Evolutionary conservation across 2,329 filamentous ascomycete genomes (phyloP).

Genomic region (Neonectria hederae): DNA sequence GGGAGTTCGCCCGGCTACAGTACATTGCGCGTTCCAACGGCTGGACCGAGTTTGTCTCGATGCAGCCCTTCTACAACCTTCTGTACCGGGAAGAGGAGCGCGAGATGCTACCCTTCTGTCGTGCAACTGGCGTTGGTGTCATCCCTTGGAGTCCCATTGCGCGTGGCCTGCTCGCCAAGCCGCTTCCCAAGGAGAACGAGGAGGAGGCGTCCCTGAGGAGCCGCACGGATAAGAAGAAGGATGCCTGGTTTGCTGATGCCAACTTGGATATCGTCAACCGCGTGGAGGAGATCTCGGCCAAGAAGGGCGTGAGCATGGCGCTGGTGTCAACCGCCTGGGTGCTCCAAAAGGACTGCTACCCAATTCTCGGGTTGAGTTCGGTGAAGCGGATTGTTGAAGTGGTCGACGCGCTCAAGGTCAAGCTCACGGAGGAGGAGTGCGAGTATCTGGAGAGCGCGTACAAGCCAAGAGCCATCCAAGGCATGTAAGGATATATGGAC

Average conservation of each 20-base stretch:
- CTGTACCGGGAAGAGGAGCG: conserved; percentile 68
- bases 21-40: conserved; percentile 62
- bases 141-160: conserved; percentile 50
- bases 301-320: conserved; percentile 68
- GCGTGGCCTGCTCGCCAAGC: conserved; percentile 45
- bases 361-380: conserved; percentile 70
- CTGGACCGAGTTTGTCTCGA: conserved; percentile 67
- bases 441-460: conserved; percentile 71
- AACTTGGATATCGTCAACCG: conserved; percentile 45
- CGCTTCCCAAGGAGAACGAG: conserved; percentile 29
- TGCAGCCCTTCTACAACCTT: conserved; percentile 68
- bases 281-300: conserved; percentile 64
- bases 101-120: conserved; percentile 52
- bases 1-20: conserved; percentile 62
- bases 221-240: conserved; percentile 33
- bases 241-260: conserved; percentile 41
- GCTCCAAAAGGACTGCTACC: conserved; percentile 61
- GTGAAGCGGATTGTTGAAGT: conserved; percentile 70
- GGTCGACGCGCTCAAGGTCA: conserved; percentile 55
- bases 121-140: conserved; percentile 47
- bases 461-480: conserved; percentile 59
- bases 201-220: conserved; percentile 28
- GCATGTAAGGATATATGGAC: conserved; percentile 22
- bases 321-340: conserved; percentile 74
- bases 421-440: conserved; percentile 66